Conservation (phyloP, 495 filamentous ascomycete genomes). For the Penicillium fimorum region DNA sequence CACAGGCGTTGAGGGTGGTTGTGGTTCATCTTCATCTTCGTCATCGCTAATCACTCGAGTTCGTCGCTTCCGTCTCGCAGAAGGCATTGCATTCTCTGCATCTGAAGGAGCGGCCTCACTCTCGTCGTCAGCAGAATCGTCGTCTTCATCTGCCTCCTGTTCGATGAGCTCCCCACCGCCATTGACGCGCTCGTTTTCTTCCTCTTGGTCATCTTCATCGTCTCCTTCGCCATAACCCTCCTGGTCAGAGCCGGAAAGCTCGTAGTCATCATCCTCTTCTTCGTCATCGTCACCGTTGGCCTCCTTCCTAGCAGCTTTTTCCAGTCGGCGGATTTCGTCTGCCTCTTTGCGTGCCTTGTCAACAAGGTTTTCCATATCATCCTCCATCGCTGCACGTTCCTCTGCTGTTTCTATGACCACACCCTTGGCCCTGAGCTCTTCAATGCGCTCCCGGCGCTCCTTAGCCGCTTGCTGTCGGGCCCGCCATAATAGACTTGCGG, state of each 20-base stretch:
- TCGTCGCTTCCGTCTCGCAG: slow-evolving; percentile 37
- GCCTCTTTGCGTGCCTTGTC: slow-evolving; percentile 80
- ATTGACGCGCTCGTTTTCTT: slow-evolving; percentile 40
- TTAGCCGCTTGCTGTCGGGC: slow-evolving; percentile 76
- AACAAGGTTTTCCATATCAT: slow-evolving; percentile 81
- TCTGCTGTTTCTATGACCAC: slow-evolving; percentile 82
- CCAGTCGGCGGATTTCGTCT: slow-evolving; percentile 71
- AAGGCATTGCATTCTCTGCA: slow-evolving; percentile 27
- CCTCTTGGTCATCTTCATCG: slow-evolving; percentile 38
- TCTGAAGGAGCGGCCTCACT: slow-evolving; percentile 24
- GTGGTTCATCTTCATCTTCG: slow-evolving; percentile 47
- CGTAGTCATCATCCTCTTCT: slow-evolving; percentile 57
- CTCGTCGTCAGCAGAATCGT: slow-evolving; percentile 36
- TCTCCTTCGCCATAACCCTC: slow-evolving; percentile 35
- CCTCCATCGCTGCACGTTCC: slow-evolving; percentile 75
- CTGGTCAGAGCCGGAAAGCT: slow-evolving; percentile 53
- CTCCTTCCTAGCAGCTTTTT: slow-evolving; percentile 66
- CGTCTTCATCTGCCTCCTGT: slow-evolving; percentile 41
- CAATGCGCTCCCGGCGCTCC: slow-evolving; percentile 76
- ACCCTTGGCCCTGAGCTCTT: slow-evolving; percentile 73
- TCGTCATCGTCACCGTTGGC: slow-evolving; percentile 65
- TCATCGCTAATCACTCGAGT: slow-evolving; percentile 50
- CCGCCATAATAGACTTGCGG: slow-evolving; percentile 61
- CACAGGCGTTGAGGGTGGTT: slow-evolving; percentile 35
- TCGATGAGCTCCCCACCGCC: slow-evolving; percentile 36